Conservation (phyloP, 2,329 filamentous ascomycete genomes). For the Coniochaeta sp. region DNA sequence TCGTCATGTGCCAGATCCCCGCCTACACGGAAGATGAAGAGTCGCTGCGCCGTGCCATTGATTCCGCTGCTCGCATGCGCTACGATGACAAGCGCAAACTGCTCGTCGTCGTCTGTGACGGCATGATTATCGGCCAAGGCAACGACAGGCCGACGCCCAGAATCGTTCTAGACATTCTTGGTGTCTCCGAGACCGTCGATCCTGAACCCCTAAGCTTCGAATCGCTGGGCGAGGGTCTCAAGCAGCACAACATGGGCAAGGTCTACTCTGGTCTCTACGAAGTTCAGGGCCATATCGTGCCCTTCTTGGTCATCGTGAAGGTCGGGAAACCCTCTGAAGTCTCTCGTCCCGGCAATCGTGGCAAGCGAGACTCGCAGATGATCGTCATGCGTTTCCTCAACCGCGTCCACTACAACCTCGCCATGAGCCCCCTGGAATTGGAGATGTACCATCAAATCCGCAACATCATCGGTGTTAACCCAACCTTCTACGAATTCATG, state of each 20-base stretch:
- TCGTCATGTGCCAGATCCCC: constrained; percentile 94
- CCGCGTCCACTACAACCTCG: constrained; percentile 92
- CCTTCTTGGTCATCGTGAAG: constrained; percentile 95
- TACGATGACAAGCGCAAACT: constrained; percentile 99
- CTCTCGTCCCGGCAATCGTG: constrained; percentile 89
- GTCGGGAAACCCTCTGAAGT: constrained; percentile 97
- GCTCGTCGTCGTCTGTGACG: constrained; percentile 85
- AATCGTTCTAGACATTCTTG: constrained; percentile 94
- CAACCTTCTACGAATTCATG: constrained; percentile 95
- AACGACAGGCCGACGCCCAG: constrained; percentile 93
- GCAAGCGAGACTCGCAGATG: constrained; percentile 99
- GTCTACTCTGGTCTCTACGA: constrained; percentile 97
- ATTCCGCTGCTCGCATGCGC: constrained; percentile 88
- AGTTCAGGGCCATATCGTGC: constrained; percentile 95
- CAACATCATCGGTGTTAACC: constrained; percentile 98
- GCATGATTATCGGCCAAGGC: constrained; percentile 98
- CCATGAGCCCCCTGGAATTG: constrained; percentile 93
- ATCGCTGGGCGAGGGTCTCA: constrained; percentile 87
- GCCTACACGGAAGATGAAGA: constrained; percentile 99
- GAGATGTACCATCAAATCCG: constrained; percentile 99
- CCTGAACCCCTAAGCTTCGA: constrained; percentile 96
- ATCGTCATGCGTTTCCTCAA: constrained; percentile 98
- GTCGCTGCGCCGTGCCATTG: constrained; percentile 90
- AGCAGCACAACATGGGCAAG: constrained; percentile 99
- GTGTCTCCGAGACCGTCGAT: constrained; percentile 87